Conservation (phyloP, 371 early-diverging fungal species). For the Mortierella sp. region DNA sequence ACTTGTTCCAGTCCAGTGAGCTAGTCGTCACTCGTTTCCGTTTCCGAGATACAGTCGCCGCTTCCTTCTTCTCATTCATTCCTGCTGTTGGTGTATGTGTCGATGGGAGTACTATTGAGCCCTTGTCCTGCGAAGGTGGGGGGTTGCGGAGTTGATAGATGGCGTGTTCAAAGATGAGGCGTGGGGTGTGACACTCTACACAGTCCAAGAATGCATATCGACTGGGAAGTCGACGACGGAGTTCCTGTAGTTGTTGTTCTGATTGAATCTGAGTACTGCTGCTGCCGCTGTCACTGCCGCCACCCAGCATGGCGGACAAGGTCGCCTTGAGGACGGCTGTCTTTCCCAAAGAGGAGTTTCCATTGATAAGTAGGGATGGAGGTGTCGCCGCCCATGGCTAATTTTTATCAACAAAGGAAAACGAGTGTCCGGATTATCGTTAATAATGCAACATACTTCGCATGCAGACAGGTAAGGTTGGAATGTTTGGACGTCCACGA, state of each 20-base stretch:
- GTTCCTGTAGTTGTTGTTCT: not conserved
- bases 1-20: constrained; percentile 57
- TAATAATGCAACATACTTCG: not conserved
- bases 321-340: constrained; percentile 70
- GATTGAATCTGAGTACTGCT: not conserved
- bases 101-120: not conserved
- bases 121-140: constrained; percentile 16
- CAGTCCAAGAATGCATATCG: constrained; percentile 76
- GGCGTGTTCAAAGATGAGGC: constrained; percentile 81
- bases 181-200: constrained; percentile 80
- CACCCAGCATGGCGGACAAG: constrained; percentile 54
- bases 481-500: not conserved
- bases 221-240: constrained; percentile 20
- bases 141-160: constrained; percentile 73
- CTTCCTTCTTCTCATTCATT: not conserved
- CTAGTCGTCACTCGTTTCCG: constrained; percentile 1
- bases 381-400: constrained; percentile 61
- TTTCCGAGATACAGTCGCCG: constrained; percentile 9
- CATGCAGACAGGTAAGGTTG: not conserved
- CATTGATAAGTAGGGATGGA: constrained; percentile 72
- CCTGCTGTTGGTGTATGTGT: not conserved
- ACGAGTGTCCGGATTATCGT: not conserved
- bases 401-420: not conserved
- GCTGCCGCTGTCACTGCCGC: not conserved
- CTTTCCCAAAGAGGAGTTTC: constrained; percentile 85